Evolutionary conservation across 2,329 filamentous ascomycete genomes (phyloP).

Genomic region (Curvularia hawaiiensis): DNA sequence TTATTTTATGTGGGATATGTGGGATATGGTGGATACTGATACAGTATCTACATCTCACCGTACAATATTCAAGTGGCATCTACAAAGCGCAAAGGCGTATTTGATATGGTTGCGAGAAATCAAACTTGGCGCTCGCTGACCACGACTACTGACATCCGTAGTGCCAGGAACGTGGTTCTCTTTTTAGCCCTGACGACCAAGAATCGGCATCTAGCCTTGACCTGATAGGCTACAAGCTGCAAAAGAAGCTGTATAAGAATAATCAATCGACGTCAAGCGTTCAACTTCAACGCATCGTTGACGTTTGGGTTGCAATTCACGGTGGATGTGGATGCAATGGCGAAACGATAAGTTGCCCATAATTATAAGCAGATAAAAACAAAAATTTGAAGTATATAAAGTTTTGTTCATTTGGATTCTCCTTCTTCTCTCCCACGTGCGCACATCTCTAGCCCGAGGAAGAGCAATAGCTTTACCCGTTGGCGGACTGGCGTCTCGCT

Average conservation of each 20-base stretch:
- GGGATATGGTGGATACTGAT: neutral
- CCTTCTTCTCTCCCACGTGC: neutral
- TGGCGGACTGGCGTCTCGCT: constrained; percentile 3
- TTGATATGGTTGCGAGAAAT: neutral
- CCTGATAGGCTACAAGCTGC: too few relatives aligned
- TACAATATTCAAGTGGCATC: neutral
- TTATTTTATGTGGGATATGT: neutral
- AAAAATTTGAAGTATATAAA: neutral
- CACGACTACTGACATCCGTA: neutral
- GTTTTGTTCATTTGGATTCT: neutral
- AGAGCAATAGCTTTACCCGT: neutral
- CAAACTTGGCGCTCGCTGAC: neutral
- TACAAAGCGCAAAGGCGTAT: neutral
- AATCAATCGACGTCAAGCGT: too few relatives aligned
- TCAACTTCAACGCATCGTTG: too few relatives aligned
- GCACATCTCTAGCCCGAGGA: neutral
- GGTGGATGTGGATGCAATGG: neutral
- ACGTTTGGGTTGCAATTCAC: neutral
- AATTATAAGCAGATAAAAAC: neutral
- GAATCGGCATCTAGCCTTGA: neutral
- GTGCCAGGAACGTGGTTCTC: neutral
- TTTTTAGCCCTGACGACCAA: neutral
- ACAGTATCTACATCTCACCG: neutral
- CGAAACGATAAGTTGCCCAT: neutral
- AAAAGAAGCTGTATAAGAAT: too few relatives aligned